Evolutionary conservation across 2,329 filamentous ascomycete species (phyloP).

Genomic region (Chaetomium olivaceum): DNA sequence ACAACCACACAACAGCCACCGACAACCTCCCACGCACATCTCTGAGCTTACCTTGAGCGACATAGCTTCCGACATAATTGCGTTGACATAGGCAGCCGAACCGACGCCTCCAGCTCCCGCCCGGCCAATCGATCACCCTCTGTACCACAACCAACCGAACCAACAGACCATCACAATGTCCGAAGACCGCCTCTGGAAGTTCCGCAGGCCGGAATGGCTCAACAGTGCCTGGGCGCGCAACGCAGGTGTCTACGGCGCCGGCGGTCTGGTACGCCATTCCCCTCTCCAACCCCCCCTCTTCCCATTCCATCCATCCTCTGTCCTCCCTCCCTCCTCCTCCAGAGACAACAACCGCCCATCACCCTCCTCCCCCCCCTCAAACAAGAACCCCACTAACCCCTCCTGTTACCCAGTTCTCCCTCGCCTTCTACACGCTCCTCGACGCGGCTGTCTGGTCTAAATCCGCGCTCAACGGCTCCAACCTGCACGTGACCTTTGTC

Average conservation of each 20-base stretch:
- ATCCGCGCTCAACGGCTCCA: conserved; percentile 58
- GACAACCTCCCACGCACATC: not conserved
- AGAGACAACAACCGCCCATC: not conserved
- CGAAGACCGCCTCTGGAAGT: conserved; percentile 68
- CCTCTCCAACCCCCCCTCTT: not conserved
- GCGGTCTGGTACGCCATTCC: conserved; percentile 58
- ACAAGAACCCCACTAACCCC: conserved; percentile 15
- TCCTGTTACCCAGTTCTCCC: conserved; percentile 54
- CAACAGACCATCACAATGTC: conserved; percentile 48
- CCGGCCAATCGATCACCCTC: not conserved
- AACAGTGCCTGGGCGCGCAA: conserved; percentile 65
- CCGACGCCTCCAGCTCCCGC: not conserved
- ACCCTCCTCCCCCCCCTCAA: not conserved
- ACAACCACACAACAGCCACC: conserved; percentile 1
- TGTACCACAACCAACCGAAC: not conserved
- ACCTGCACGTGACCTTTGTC: conserved; percentile 64
- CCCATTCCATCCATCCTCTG: not conserved
- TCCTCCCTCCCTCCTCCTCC: not conserved
- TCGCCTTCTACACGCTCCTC: conserved; percentile 69
- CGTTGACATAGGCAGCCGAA: not conserved
- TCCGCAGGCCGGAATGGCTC: conserved; percentile 65
- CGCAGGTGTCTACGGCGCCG: conserved; percentile 62
- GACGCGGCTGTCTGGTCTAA: conserved; percentile 69
- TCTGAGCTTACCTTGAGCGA: not conserved
- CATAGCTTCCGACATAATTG: not conserved